Conservation (phyloP, 768 basidiomycete species). For the Mycena olivaceomarginata region DNA sequence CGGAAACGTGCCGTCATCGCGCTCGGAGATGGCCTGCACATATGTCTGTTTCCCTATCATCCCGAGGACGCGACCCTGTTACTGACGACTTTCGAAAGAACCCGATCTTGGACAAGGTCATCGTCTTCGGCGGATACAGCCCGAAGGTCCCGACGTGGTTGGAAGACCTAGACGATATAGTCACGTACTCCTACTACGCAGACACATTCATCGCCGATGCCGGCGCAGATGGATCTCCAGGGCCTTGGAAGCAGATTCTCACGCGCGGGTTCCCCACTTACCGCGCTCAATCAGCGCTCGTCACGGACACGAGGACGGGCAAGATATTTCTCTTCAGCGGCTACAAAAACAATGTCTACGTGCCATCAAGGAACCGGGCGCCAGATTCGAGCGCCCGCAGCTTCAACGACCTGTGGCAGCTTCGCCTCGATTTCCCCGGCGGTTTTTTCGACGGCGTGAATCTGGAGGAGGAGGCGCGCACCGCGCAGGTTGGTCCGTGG, state of each 20-base stretch:
- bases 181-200: constrained; percentile 61
- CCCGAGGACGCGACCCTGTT: background rate
- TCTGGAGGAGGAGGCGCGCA: constrained; percentile 59
- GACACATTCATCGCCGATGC: constrained; percentile 60
- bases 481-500: constrained; percentile 62
- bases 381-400: constrained; percentile 47
- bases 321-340: constrained; percentile 62
- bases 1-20: constrained; percentile 55
- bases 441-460: constrained; percentile 60
- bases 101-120: constrained; percentile 52
- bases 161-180: constrained; percentile 42
- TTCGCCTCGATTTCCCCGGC: constrained; percentile 59
- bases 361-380: constrained; percentile 51
- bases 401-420: constrained; percentile 63
- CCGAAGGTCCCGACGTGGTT: constrained; percentile 51
- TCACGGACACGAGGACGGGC: constrained; percentile 59
- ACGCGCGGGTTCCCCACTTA: constrained; percentile 65
- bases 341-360: constrained; percentile 62
- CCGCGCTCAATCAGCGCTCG: constrained; percentile 57
- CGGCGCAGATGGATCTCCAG: constrained; percentile 20
- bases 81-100: background rate
- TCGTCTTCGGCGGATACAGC: constrained; percentile 64
- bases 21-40: constrained; percentile 53
- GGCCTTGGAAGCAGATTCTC: constrained; percentile 60
- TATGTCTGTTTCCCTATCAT: constrained; percentile 38